Evolutionary conservation across 768 basidiomycete genomes (phyloP).

Genomic region (Podaxis sp.): DNA sequence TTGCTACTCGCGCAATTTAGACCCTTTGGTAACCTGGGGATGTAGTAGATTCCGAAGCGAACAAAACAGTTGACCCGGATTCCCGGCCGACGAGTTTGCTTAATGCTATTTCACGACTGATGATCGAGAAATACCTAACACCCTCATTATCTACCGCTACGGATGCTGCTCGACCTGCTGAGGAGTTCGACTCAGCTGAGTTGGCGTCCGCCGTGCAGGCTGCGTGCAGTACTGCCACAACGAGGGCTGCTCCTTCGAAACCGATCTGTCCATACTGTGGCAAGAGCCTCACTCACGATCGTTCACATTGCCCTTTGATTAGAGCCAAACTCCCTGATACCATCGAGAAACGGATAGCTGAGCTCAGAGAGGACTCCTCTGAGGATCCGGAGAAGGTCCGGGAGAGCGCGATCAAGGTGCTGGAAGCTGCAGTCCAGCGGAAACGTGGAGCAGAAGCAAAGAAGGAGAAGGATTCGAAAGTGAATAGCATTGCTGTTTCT

Average conservation of each 20-base stretch:
- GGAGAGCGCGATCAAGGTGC: slow-evolving; percentile 32
- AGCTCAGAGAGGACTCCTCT: slow-evolving; percentile 29
- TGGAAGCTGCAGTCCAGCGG: slow-evolving; percentile 31
- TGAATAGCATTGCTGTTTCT: neutral
- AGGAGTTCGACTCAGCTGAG: neutral
- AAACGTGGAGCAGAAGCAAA: slow-evolving; percentile 4
- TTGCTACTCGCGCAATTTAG: neutral
- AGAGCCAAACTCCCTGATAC: slow-evolving; percentile 32
- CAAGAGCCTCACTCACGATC: slow-evolving; percentile 38
- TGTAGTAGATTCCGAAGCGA: slow-evolving; percentile 12
- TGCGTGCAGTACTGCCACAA: neutral
- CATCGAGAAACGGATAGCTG: slow-evolving; percentile 41
- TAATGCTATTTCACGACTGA: neutral
- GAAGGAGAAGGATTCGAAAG: neutral
- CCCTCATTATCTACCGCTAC: neutral
- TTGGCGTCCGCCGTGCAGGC: neutral
- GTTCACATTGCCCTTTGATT: slow-evolving; percentile 46
- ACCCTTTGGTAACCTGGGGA: slow-evolving; percentile 1
- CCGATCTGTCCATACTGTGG: slow-evolving; percentile 39
- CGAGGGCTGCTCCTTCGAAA: too few relatives aligned
- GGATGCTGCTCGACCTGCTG: slow-evolving; percentile 15
- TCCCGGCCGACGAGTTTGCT: neutral
- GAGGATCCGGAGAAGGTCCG: slow-evolving; percentile 20
- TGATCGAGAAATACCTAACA: slow-evolving; percentile 9
- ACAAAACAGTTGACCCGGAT: neutral